Evolutionary conservation across 441 rosid genomes (phyloP).

Genomic region (Populus tomentosa): DNA sequence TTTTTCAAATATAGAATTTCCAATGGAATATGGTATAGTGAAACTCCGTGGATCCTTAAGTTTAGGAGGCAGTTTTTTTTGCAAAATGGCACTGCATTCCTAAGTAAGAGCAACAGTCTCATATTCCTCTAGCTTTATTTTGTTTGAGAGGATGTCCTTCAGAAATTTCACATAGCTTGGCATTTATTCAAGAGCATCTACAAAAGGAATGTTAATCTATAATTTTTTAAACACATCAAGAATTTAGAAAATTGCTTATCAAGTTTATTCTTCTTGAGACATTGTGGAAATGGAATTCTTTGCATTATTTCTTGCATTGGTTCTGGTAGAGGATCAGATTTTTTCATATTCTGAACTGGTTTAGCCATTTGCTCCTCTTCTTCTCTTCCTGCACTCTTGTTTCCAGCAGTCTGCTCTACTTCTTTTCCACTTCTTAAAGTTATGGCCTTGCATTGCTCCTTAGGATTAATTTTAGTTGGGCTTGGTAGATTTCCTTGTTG

Average conservation of each 20-base stretch:
- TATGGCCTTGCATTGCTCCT: not conserved
- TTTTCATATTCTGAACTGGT: not conserved
- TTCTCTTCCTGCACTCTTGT: not conserved
- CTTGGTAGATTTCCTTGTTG: not conserved
- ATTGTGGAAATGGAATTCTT: not conserved
- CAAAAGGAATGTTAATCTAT: not conserved
- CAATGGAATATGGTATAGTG: not conserved
- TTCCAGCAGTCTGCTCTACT: not conserved
- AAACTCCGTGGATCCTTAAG: not conserved
- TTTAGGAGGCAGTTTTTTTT: not conserved
- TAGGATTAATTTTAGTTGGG: not conserved
- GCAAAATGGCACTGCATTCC: not conserved
- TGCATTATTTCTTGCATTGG: not conserved
- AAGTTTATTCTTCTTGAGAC: not conserved
- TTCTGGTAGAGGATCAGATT: not conserved
- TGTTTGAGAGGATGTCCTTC: not conserved
- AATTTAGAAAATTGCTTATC: not conserved
- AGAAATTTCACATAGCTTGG: not conserved
- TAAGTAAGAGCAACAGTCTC: not conserved
- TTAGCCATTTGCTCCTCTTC: not conserved
- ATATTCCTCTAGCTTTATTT: not conserved
- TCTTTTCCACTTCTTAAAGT: not conserved
- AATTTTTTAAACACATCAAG: not conserved
- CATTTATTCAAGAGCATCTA: not conserved
- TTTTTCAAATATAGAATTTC: not conserved